Conservation (phyloP, 768 basidiomycete species). For the Hortiboletus flavorubellus region DNA sequence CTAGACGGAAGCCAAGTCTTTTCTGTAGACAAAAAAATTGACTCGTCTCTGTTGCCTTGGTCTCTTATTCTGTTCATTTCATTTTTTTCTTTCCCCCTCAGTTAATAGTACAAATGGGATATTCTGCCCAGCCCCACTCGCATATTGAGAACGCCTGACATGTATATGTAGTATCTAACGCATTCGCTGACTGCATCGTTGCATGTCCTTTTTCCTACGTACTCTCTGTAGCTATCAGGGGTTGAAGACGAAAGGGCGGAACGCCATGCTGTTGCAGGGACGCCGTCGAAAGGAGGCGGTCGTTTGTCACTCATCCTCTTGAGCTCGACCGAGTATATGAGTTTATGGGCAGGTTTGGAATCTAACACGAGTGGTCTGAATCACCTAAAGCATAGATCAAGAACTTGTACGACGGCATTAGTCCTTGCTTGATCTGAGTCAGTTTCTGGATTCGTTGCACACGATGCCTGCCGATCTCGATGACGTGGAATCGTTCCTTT, state of each 20-base stretch:
- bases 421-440: too few species aligned
- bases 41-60: slow-evolving; percentile 11
- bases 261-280: slow-evolving; percentile 8
- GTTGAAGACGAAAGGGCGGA: slow-evolving; percentile 6
- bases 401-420: too few species aligned
- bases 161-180: slow-evolving; percentile 24
- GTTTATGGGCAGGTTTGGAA: too few species aligned
- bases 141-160: slow-evolving; percentile 10
- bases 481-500: slow-evolving; percentile 18
- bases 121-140: slow-evolving; percentile 4
- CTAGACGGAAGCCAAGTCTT: slow-evolving; percentile 13
- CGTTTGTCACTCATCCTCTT: background rate
- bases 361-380: too few species aligned
- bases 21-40: slow-evolving; percentile 18
- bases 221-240: slow-evolving; percentile 7
- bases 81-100: background rate
- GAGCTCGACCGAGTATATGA: too few species aligned
- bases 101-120: slow-evolving; percentile 14
- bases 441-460: too few species aligned
- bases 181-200: slow-evolving; percentile 8
- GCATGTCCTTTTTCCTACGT: slow-evolving; percentile 11
- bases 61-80: slow-evolving; percentile 13
- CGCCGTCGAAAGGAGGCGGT: slow-evolving; percentile 9
- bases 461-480: background rate
- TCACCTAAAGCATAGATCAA: too few species aligned